Evolutionary conservation across 495 filamentous ascomycete genomes (phyloP).

Genomic region (Penicillium crystallinum): DNA sequence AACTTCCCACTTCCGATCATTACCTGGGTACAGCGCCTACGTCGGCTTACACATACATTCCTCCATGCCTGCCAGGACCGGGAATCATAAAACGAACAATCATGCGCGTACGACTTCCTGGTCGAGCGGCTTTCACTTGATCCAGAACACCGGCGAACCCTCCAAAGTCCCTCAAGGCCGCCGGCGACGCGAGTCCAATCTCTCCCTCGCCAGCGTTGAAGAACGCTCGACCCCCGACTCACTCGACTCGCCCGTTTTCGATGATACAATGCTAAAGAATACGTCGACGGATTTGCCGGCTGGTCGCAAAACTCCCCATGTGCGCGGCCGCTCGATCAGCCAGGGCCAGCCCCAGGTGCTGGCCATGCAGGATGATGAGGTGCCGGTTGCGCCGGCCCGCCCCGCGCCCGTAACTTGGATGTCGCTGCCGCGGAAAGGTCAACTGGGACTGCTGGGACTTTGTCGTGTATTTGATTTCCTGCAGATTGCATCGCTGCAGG

Average conservation of each 20-base stretch:
- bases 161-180: slow-evolving; percentile 27
- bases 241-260: slow-evolving; percentile 20
- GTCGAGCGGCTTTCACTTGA: slow-evolving; percentile 34
- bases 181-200: slow-evolving; percentile 33
- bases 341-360: slow-evolving; percentile 22
- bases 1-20: slow-evolving; percentile 1
- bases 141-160: slow-evolving; percentile 21
- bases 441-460: slow-evolving; percentile 67
- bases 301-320: slow-evolving; percentile 24
- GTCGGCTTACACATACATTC: slow-evolving; percentile 16
- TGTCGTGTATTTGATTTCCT: slow-evolving; percentile 59
- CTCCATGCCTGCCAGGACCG: slow-evolving; percentile 25
- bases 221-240: slow-evolving; percentile 30
- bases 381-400: slow-evolving; percentile 17
- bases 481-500: slow-evolving; percentile 46
- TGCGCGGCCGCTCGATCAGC: slow-evolving; percentile 35
- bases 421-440: slow-evolving; percentile 67
- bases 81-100: slow-evolving; percentile 28
- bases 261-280: slow-evolving; percentile 23
- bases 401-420: slow-evolving; percentile 54
- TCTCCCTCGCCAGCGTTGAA: slow-evolving; percentile 34
- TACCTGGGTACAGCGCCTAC: slow-evolving; percentile 2
- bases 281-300: slow-evolving; percentile 33
- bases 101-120: slow-evolving; percentile 41
- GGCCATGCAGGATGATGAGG: slow-evolving; percentile 16